phyloP scores from a whole-genome alignment of 306 rosid species.

The Fragaria iinumae region DNA sequence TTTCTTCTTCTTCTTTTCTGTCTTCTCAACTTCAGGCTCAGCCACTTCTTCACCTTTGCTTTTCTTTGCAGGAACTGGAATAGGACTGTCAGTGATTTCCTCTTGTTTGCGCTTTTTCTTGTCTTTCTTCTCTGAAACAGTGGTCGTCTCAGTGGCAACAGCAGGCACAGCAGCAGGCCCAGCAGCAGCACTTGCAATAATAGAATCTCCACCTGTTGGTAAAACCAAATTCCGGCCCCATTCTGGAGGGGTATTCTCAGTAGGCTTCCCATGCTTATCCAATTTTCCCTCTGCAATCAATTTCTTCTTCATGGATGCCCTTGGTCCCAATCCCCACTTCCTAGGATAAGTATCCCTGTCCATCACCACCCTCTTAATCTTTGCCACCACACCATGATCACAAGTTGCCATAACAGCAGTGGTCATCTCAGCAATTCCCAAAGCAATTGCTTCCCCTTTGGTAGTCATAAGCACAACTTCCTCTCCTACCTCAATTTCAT shows the following conservation, averaged over 20 bases:
- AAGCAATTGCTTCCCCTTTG: conserved; percentile 77
- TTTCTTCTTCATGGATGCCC: conserved; percentile 80
- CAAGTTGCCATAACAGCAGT: conserved; percentile 87
- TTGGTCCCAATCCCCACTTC: conserved; percentile 86
- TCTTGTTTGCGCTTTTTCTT: conserved; percentile 36
- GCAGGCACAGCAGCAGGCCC: conserved; percentile 31
- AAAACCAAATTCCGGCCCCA: conserved; percentile 67
- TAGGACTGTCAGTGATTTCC: conserved; percentile 38
- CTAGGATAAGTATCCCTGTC: conserved; percentile 85
- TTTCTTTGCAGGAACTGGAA: conserved; percentile 48
- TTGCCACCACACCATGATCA: conserved; percentile 83
- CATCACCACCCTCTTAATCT: conserved; percentile 89
- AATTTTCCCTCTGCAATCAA: conserved; percentile 63
- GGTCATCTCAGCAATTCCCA: conserved; percentile 89
- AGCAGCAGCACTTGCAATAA: conserved; percentile 58
- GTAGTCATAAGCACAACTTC: conserved; percentile 83
- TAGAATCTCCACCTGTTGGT: conserved; percentile 56
- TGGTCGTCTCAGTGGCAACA: conserved; percentile 11
- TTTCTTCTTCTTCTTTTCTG: conserved; percentile 49
- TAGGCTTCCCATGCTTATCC: conserved; percentile 79
- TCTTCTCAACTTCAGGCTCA: conserved; percentile 41
- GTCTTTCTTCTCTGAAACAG: conserved; percentile 20
- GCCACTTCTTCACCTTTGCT: conserved; percentile 35
- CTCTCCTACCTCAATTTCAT: conserved; percentile 77
- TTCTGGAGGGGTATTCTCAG: conserved; percentile 57